These are phyloP conservation scores for Cladophialophora yegresii DNA, from an alignment of 2,329 filamentous ascomycete genomes.

Conservation along the genomic window DNA sequence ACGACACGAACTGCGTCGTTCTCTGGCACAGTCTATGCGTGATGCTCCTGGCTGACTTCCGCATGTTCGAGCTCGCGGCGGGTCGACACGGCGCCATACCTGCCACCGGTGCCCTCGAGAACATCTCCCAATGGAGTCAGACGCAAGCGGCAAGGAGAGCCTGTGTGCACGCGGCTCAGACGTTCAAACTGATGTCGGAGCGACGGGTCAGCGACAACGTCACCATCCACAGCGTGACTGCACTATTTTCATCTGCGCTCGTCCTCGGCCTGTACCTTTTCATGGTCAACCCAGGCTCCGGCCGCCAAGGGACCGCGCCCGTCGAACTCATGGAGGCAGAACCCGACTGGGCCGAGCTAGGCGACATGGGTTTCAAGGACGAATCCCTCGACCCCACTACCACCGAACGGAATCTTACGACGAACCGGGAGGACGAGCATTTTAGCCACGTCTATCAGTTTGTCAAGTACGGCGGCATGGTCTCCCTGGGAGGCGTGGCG, in stretches of 20 bases:
- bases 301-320: constrained; percentile 36
- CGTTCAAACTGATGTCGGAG: constrained; percentile 54
- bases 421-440: constrained; percentile 28
- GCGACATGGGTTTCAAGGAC: constrained; percentile 29
- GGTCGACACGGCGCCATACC: constrained; percentile 52
- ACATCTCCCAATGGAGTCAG: constrained; percentile 55
- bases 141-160: constrained; percentile 54
- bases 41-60: constrained; percentile 55
- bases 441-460: constrained; percentile 41
- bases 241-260: constrained; percentile 55
- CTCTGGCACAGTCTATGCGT: constrained; percentile 59
- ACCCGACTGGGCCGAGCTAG: constrained; percentile 52
- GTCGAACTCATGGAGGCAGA: constrained; percentile 52
- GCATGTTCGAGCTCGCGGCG: constrained; percentile 56
- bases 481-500: constrained; percentile 53
- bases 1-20: constrained; percentile 52
- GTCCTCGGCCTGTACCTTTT: constrained; percentile 57
- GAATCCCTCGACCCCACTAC: constrained; percentile 16
- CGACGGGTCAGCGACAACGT: constrained; percentile 56
- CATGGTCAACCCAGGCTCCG: constrained; percentile 44
- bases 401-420: constrained; percentile 40
- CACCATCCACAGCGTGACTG: constrained; percentile 54
- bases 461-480: constrained; percentile 52
- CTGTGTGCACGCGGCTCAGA: constrained; percentile 56
- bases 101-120: constrained; percentile 53